Evolutionary conservation across 2,329 filamentous ascomycete species (phyloP), one percentile per base, ranked within the genome.

Genomic region (Rhinocladiella mackenziei): DNA sequence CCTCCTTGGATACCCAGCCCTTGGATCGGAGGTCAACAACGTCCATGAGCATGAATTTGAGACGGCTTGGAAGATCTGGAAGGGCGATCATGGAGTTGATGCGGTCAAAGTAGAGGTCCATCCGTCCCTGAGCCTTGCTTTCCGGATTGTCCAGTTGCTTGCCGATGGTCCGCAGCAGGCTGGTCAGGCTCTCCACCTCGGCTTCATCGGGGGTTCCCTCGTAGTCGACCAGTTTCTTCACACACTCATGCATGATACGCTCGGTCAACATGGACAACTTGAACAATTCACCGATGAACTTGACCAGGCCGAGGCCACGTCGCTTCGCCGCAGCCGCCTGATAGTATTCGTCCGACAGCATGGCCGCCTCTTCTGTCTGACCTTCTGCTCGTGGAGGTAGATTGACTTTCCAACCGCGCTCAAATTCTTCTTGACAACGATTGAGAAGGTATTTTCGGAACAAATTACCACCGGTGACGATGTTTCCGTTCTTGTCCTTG

Each of bases 401-500:
- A 63, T 94, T 88, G 60, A 85, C 73, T 69, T 94, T 88, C 92
- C 92, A 98, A 56, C 92, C 92, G 59, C 89, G 88, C 74, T 98
- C 91, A 63, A 98, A 98, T 66, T 98, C 92, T 64, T 97, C 89
- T 69, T 98, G 92, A 68, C 92, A 98, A 59, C 92, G 82, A 75
- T 97, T 98, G 63, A 98, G 84, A 23, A 98, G 78, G 66, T 98
- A 98, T 72, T 98, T 98, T 60, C 92, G 81, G 87, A 98, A 98
- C 20, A 98, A 74, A 56, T 86, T 89, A 58, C 92, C 92, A 58
- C 92, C 92, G 56, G 84, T 86, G 56, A 97, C 89, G 44, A 94
- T 80, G 46, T 89, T 83, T 58, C 86, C 88, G 51, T 78, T 79
- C 77, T 88, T 94, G 73, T 98, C 92, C 56, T 81, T 83, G 66